A percentile compares a stretch with the other conserved stretches of the same genome.
phyloP scores from a whole-genome alignment of 2,329 filamentous ascomycete species.

The Colletotrichum godetiae region DNA sequence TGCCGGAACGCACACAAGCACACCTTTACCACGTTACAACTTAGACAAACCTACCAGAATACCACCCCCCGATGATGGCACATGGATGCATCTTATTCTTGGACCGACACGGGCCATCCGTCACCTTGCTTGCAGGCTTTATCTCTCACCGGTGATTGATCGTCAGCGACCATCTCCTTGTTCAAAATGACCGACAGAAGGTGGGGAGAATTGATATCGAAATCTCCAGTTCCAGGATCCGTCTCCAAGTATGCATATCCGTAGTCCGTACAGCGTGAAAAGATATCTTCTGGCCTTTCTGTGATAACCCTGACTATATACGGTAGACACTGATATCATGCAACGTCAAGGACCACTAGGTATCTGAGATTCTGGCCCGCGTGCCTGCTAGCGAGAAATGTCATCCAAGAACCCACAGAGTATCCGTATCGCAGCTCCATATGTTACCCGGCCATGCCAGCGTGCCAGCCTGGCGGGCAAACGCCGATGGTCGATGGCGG shows the following conservation, averaged over 20 bases:
- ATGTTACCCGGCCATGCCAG: background rate
- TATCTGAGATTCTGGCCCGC: too few relatives aligned
- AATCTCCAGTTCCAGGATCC: background rate
- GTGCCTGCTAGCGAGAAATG: background rate
- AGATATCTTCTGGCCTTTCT: too few relatives aligned
- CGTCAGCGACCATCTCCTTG: background rate
- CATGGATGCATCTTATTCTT: background rate
- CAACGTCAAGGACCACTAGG: too few relatives aligned
- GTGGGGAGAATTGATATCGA: background rate
- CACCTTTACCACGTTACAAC: background rate
- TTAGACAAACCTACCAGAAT: background rate
- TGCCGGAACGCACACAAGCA: background rate
- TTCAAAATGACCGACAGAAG: background rate
- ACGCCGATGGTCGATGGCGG: background rate
- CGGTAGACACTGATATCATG: background rate
- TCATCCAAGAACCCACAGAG: background rate
- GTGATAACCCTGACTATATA: background rate
- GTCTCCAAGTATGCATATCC: background rate
- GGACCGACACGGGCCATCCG: background rate
- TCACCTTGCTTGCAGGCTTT: constrained; percentile 1
- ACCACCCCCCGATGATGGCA: background rate
- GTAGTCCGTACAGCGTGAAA: too few relatives aligned
- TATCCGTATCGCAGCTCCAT: too few relatives aligned
- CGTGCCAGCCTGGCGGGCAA: background rate
- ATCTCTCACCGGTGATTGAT: constrained; percentile 14